phyloP scores from a whole-genome alignment of 139 green algal species.

The Micractinium conductrix region DNA sequence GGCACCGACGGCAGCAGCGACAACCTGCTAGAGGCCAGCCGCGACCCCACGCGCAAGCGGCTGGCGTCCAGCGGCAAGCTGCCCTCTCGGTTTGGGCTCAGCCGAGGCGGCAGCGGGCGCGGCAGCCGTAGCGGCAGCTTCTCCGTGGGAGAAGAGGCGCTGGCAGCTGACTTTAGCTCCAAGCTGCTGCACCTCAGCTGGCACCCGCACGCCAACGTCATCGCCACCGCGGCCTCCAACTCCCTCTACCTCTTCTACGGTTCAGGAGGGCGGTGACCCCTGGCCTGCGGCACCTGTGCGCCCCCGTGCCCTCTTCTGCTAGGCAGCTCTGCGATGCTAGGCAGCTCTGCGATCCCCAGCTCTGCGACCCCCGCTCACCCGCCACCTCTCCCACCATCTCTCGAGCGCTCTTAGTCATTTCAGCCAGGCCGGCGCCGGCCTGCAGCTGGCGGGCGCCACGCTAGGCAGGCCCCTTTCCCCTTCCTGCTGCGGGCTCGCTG shows the following conservation, averaged over 20 bases:
- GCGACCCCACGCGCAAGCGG: conserved; percentile 79
- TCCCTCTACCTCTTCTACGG: conserved; percentile 92
- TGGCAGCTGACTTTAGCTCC: conserved; percentile 71
- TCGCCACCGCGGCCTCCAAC: conserved; percentile 92
- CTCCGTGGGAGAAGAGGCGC: conserved; percentile 28
- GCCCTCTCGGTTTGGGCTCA: conserved; percentile 38
- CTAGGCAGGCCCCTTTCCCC: no score
- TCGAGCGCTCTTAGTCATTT: no score
- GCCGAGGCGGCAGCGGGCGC: conserved; percentile 2
- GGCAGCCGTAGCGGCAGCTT: conserved; percentile 43
- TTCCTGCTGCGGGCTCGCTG: no score
- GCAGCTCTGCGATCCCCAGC: no score
- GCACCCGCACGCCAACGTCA: conserved; percentile 92
- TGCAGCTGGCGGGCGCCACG: no score
- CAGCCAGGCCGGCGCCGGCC: no score
- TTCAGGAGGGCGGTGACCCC: conserved; percentile 1
- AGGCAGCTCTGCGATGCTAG: background rate
- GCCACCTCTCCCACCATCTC: no score
- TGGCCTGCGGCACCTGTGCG: background rate
- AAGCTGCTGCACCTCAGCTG: conserved; percentile 98
- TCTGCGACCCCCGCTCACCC: no score
- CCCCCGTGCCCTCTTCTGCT: no score
- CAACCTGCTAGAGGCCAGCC: conserved; percentile 74
- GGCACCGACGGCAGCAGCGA: conserved; percentile 42
- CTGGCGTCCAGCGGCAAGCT: conserved; percentile 39